phyloP scores from a whole-genome alignment of 768 basidiomycete genomes.

The Leucocoprinus sp. region DNA sequence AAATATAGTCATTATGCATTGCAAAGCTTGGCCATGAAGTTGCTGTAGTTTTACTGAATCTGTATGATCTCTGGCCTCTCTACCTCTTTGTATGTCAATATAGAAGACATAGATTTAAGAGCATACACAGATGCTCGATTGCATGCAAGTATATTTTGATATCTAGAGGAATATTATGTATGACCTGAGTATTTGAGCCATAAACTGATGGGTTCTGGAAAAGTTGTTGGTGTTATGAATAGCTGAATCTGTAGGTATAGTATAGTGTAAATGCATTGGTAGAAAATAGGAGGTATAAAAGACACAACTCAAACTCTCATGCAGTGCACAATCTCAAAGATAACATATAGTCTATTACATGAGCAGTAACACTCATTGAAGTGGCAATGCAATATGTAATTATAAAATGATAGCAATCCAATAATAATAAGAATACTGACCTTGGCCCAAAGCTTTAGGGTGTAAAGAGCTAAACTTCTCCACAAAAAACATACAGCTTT shows the following conservation, averaged over 20 bases:
- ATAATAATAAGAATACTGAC: constrained; percentile 29
- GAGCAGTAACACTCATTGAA: neutral
- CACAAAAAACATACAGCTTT: constrained; percentile 61
- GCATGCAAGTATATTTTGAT: constrained; percentile 73
- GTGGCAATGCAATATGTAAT: neutral
- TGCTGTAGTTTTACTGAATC: neutral
- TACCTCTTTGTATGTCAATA: constrained; percentile 15
- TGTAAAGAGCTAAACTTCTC: constrained; percentile 55
- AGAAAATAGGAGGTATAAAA: constrained; percentile 8
- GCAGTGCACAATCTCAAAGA: constrained; percentile 4
- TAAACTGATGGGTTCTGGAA: constrained; percentile 71
- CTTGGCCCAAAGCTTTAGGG: constrained; percentile 73
- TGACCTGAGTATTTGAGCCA: constrained; percentile 79
- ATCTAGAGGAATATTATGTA: constrained; percentile 60
- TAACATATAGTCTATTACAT: constrained; percentile 8
- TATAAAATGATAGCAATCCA: neutral
- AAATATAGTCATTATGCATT: constrained; percentile 17
- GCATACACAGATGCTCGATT: constrained; percentile 18
- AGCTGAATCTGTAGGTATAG: constrained; percentile 52
- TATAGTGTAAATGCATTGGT: neutral
- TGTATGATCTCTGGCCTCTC: constrained; percentile 22
- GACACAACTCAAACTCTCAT: neutral
- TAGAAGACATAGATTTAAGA: constrained; percentile 3
- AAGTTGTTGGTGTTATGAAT: constrained; percentile 57
- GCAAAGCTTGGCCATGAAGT: constrained; percentile 6